These are phyloP conservation scores for Hyparrhenia diplandra DNA, from an alignment of 176 grass and related monocot genomes.

Conservation along the genomic window DNA sequence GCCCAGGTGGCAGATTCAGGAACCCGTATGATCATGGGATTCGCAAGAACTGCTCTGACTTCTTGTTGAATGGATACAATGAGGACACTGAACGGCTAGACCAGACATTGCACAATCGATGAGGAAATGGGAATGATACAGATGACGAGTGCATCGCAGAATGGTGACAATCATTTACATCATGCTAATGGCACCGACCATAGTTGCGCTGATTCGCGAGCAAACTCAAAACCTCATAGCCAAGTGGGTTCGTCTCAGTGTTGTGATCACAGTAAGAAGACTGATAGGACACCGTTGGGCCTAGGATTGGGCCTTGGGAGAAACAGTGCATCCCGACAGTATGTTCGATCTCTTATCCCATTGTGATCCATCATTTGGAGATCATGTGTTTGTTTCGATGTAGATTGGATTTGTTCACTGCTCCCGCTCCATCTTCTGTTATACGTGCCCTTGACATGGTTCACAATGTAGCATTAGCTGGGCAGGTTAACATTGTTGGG, in stretches of 20 bases:
- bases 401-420: slow-evolving; percentile 34
- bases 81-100: slow-evolving; percentile 61
- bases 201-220: slow-evolving; percentile 45
- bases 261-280: slow-evolving; percentile 47
- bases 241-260: slow-evolving; percentile 56
- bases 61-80: slow-evolving; percentile 73
- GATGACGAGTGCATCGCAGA: slow-evolving; percentile 52
- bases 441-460: not conserved
- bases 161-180: slow-evolving; percentile 44
- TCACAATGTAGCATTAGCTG: slow-evolving; percentile 6
- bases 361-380: slow-evolving; percentile 50
- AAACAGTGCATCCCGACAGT: slow-evolving; percentile 63
- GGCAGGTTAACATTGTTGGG: not conserved
- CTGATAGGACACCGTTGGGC: slow-evolving; percentile 46
- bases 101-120: slow-evolving; percentile 23
- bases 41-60: slow-evolving; percentile 84
- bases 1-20: slow-evolving; percentile 80
- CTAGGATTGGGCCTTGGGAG: slow-evolving; percentile 74
- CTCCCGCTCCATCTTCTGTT: slow-evolving; percentile 17
- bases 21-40: slow-evolving; percentile 91
- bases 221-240: slow-evolving; percentile 36
- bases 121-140: slow-evolving; percentile 80
- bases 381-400: slow-evolving; percentile 3
- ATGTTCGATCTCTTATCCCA: slow-evolving; percentile 62
- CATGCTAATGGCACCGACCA: slow-evolving; percentile 51